phyloP scores from a whole-genome alignment of 768 basidiomycete genomes.

The Leccinellum albellum region DNA sequence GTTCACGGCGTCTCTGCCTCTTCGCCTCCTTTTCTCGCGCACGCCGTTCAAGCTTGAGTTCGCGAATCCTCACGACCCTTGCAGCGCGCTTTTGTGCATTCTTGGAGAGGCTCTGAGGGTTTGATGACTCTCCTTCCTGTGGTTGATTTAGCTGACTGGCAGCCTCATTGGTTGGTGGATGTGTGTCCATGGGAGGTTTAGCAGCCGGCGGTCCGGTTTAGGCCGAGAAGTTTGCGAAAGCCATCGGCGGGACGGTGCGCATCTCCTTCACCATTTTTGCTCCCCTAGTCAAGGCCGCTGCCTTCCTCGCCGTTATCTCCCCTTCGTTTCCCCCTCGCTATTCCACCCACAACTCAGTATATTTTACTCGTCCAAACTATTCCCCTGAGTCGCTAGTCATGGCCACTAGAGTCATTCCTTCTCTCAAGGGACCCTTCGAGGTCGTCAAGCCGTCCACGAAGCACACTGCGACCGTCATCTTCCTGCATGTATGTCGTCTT shows the following conservation, averaged over 20 bases:
- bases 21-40: slow-evolving; percentile 73
- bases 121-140: slow-evolving; percentile 12
- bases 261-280: not conserved
- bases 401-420: slow-evolving; percentile 19
- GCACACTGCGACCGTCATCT: slow-evolving; percentile 86
- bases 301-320: slow-evolving; percentile 1
- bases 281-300: not conserved
- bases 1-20: slow-evolving; percentile 65
- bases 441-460: slow-evolving; percentile 51
- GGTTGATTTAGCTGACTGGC: slow-evolving; percentile 13
- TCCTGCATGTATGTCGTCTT: slow-evolving; percentile 68
- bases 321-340: not conserved
- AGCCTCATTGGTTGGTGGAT: slow-evolving; percentile 6
- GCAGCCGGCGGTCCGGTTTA: slow-evolving; percentile 20
- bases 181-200: slow-evolving; percentile 18
- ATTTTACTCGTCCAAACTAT: not conserved
- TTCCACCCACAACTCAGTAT: not conserved
- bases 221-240: slow-evolving; percentile 14
- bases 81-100: slow-evolving; percentile 73
- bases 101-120: slow-evolving; percentile 54
- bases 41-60: slow-evolving; percentile 68
- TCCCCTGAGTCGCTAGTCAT: slow-evolving; percentile 1
- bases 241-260: not conserved
- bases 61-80: slow-evolving; percentile 63
- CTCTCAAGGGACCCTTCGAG: slow-evolving; percentile 34